phyloP scores from a whole-genome alignment of 2,329 filamentous ascomycete genomes.

The Cryphonectria parasitica region DNA sequence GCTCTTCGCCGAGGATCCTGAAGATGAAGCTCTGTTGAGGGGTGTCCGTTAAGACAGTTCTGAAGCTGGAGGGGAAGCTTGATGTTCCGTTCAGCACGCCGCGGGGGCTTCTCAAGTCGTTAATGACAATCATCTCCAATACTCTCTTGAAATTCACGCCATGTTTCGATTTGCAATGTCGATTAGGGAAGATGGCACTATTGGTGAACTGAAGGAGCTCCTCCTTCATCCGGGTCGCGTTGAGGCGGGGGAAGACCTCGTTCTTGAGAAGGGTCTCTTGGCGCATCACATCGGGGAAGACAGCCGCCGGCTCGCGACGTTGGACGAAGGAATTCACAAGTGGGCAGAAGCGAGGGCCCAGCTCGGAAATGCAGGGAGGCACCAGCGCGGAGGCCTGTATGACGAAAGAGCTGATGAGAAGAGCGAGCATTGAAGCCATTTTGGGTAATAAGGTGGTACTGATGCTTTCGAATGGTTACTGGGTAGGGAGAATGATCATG shows the following conservation, averaged over 20 bases:
- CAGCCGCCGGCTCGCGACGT: not conserved
- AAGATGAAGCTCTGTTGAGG: constrained; percentile 13
- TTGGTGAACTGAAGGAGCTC: not conserved
- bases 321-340: not conserved
- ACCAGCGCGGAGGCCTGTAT: constrained; percentile 9
- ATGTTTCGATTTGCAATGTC: constrained; percentile 1
- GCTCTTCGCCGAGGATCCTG: not conserved
- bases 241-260: constrained; percentile 9
- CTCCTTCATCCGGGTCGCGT: constrained; percentile 1
- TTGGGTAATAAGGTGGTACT: not conserved
- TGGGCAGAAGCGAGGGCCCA: constrained; percentile 16
- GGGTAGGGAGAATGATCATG: not conserved
- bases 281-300: not conserved
- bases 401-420: not conserved
- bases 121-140: not conserved
- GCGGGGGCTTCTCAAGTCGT: not conserved
- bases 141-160: not conserved
- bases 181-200: not conserved
- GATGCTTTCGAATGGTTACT: not conserved
- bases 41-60: not conserved
- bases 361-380: constrained; percentile 6
- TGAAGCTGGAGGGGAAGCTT: not conserved
- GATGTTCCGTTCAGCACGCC: not conserved
- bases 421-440: not conserved
- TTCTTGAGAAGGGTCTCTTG: constrained; percentile 7